Percentiles rank a stretch among this genome's conserved stretches.
These are phyloP conservation scores for Candida sanyaensis DNA, from an alignment of 1,139 yeast species.

Conservation along the genomic window DNA sequence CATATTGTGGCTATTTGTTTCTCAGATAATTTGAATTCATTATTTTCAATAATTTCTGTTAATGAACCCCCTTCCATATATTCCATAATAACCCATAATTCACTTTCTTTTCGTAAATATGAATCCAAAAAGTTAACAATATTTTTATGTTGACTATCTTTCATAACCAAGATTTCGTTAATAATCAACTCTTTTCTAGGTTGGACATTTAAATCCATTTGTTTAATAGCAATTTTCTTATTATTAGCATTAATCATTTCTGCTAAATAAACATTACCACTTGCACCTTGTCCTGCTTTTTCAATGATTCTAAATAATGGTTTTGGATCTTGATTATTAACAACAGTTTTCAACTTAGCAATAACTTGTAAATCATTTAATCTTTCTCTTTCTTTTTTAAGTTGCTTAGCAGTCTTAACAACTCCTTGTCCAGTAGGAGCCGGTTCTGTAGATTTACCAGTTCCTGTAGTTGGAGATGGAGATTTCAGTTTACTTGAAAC, in stretches of 20 bases:
- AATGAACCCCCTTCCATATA: conserved; percentile 80
- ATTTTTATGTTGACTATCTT: conserved; percentile 49
- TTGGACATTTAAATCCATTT: conserved; percentile 91
- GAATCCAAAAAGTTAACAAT: conserved; percentile 51
- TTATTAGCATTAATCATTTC: conserved; percentile 49
- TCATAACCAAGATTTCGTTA: conserved; percentile 52
- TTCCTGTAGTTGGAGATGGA: conserved; percentile 14
- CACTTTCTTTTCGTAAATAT: conserved; percentile 43
- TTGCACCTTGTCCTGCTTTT: conserved; percentile 99
- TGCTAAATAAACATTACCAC: conserved; percentile 94
- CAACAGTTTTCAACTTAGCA: conserved; percentile 82
- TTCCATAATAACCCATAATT: conserved; percentile 92
- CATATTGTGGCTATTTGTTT: conserved; percentile 98
- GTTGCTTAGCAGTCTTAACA: conserved; percentile 43
- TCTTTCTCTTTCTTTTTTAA: conserved; percentile 65
- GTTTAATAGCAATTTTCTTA: conserved; percentile 81
- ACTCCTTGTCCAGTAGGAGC: conserved; percentile 27
- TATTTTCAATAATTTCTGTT: conserved; percentile 89
- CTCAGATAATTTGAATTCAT: conserved; percentile 77
- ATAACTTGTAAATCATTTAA: conserved; percentile 86
- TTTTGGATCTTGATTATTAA: conserved; percentile 79
- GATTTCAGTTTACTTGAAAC: neutral
- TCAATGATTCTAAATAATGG: conserved; percentile 84
- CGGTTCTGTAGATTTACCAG: too few relatives aligned
- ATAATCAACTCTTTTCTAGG: conserved; percentile 91